A percentile compares a stretch with the other conserved stretches of the same genome.
Conservation (phyloP, 2,329 filamentous ascomycete species). For the Arthrobotrys iridis region DNA sequence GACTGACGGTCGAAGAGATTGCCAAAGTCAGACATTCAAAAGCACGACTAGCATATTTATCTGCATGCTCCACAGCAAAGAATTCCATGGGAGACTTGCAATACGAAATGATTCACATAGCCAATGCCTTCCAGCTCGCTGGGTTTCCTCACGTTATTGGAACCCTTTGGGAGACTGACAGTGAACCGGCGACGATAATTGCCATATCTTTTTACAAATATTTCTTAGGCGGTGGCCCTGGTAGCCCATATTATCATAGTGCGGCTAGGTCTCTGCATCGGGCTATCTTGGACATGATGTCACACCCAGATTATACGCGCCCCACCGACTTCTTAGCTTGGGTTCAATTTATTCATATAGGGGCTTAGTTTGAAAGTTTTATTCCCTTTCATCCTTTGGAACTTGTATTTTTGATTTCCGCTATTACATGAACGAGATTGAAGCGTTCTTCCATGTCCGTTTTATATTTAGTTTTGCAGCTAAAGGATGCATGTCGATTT, state of each 20-base stretch:
- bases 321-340: not conserved
- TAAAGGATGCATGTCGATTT: too few relatives aligned
- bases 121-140: slow-evolving; percentile 1
- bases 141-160: slow-evolving; percentile 22
- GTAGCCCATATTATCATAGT: not conserved
- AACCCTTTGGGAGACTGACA: slow-evolving; percentile 58
- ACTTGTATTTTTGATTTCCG: too few relatives aligned
- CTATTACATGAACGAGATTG: too few relatives aligned
- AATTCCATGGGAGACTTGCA: not conserved
- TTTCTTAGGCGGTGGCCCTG: not conserved
- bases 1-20: not conserved
- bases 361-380: too few relatives aligned
- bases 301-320: not conserved
- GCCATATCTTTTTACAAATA: not conserved
- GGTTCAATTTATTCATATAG: not conserved
- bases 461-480: too few relatives aligned
- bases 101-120: not conserved
- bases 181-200: slow-evolving; percentile 61
- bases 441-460: too few relatives aligned
- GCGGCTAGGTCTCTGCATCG: not conserved
- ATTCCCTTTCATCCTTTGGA: too few relatives aligned
- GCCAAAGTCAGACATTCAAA: not conserved
- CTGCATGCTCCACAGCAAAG: not conserved
- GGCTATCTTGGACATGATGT: not conserved
- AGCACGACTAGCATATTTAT: not conserved